Conservation (phyloP, 305 asterid species). For the Fraxinus sp. region DNA sequence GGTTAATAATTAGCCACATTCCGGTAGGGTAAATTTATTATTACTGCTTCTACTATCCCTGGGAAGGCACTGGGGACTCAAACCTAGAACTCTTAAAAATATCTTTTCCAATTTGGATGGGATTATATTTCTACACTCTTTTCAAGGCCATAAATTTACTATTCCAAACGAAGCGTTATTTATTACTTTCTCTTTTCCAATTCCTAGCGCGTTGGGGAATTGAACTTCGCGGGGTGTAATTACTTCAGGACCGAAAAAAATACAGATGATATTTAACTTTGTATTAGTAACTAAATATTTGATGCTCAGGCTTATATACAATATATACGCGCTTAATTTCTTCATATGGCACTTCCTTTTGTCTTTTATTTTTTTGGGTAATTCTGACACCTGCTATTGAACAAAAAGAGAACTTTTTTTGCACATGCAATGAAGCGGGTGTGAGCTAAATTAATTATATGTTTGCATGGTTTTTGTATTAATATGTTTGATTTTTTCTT, state of each 20-base stretch:
- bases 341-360: background rate
- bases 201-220: background rate
- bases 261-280: background rate
- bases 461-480: slow-evolving; percentile 2
- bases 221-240: background rate
- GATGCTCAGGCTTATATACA: background rate
- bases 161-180: background rate
- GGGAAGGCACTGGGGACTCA: background rate
- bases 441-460: background rate
- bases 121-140: background rate
- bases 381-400: background rate
- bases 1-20: slow-evolving; percentile 35
- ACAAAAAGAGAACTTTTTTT: background rate
- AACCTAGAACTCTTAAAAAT: background rate
- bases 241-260: background rate
- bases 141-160: background rate
- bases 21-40: slow-evolving; percentile 25
- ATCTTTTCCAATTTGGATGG: background rate
- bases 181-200: background rate
- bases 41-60: background rate
- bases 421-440: background rate
- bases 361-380: background rate
- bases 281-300: background rate
- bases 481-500: slow-evolving; percentile 18
- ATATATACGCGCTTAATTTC: too few species aligned